Evolutionary conservation across 352 stramenopile species (phyloP), one percentile per base, ranked within the genome.

Genomic region (Phytophthora crassamura): DNA sequence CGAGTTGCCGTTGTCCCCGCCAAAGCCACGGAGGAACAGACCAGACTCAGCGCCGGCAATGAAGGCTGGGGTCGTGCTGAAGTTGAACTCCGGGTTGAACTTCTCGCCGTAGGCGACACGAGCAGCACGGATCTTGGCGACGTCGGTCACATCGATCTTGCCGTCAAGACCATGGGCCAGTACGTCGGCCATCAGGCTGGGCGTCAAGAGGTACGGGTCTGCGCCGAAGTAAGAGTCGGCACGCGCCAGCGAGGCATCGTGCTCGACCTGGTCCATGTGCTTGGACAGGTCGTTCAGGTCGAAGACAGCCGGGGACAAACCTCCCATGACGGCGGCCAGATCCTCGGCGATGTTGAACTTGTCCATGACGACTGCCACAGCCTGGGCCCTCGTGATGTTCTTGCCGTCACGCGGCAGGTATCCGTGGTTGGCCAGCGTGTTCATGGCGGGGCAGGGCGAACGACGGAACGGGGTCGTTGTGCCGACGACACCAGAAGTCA

Each of bases 381-480:
- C 45, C 9, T 34, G 20, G n/a, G 43, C 35, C 35, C 45, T 36
- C 7, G 65, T 74, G 22, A 78, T 45, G 49, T 76, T 74, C 25
- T 64, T 70, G 12, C 73, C 73, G 38, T 65, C 64, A 18, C 77
- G 70, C 14, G 74, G 72, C 32, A 86, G 28, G 33, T 71, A 55
- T 11, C 74, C 74, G 56, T 86, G 74, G 63, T 86, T 86, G 14
- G 77, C 74, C 7, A 83, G 62, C n/a, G 77, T 57, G 48, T 86
- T 86, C 41, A 86, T 42, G 12, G 66, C 71, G 7, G 77, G 77
- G 32, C 77, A 86, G 25, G 74, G 77, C 30, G 69, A 78, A 2
- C 73, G 73, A 10, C 50, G 35, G 54, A 69, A 81, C 11, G 52
- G 18, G 1, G 68, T 51, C 5, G 50, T 48, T 4, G 56, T 58